Evolutionary conservation across 2,329 filamentous ascomycete species (phyloP), one percentile per base, ranked within the genome.

Genomic region (Cryphonectria naterciae): DNA sequence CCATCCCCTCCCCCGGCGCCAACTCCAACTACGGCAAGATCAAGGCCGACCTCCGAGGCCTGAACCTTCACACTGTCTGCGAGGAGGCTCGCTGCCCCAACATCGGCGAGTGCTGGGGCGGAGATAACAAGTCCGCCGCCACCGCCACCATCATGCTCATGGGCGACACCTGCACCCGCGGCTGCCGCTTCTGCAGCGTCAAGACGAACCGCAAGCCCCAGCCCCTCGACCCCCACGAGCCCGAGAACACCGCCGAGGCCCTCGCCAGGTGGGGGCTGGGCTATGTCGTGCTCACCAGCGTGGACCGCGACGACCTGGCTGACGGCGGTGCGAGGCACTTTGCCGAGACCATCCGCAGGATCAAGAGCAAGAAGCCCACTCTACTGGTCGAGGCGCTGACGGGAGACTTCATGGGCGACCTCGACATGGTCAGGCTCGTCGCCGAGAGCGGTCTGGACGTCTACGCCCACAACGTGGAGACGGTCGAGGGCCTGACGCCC

Each of bases 131-230:
- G 84, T 91, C 90, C 75, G 92, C 94, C 37, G 96, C 96, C 5
- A 99, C 96, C 43, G 96, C 96, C 2, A 99, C 96, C 15, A 98
- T 99, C 81, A 99, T 99, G 96, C 85, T 99, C 64, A 98, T 98
- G 95, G 96, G 96, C 74, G 96, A 99, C 81, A 98, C 95, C 11
- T 99, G 96, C 82, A 99, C 96, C 25, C 89, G 96, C 72, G 96
- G 95, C 25, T 99, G 96, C 82, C 90, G 96, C 68, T 99, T 99
- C 85, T 99, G 96, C 87, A 94, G 92, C 75, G 96, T 99, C 67
- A 98, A 98, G 87, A 99, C 96, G 3, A 91, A 85, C 71, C 90
- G 92, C 60, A 83, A 85, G 1, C 91, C 94, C 17, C 83, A 91
- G 58, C 93, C 96, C 15, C 87, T 99, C 65, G 96, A 99, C 80